Evolutionary conservation across 176 grass and related monocot genomes (phyloP).

Genomic region (Cymbopogon citratus): DNA sequence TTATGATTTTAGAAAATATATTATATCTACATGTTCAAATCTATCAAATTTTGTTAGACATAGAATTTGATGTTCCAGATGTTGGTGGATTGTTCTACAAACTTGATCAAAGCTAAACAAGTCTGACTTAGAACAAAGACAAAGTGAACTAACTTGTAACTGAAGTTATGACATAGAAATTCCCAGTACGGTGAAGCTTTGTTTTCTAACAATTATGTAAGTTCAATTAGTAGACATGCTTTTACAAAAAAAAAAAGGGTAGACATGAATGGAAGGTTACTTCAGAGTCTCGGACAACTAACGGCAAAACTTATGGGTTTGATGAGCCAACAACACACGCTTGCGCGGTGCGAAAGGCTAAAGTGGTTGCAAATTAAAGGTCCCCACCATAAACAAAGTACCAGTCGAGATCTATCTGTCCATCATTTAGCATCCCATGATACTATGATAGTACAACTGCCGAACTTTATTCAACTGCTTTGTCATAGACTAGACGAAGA

Average conservation of each 20-base stretch:
- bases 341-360: conserved; percentile 15
- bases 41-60: too few relatives aligned
- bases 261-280: not conserved
- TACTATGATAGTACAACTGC: not conserved
- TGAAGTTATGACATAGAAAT: not conserved
- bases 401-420: not conserved
- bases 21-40: too few relatives aligned
- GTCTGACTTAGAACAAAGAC: too few relatives aligned
- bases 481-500: not conserved
- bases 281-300: not conserved
- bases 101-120: too few relatives aligned
- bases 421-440: conserved; percentile 34
- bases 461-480: conserved; percentile 9
- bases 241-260: too few relatives aligned
- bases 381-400: conserved; percentile 1
- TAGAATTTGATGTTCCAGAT: too few relatives aligned
- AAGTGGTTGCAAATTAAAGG: conserved; percentile 2
- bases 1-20: too few relatives aligned
- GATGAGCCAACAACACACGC: conserved; percentile 3
- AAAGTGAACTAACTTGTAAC: too few relatives aligned
- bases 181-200: not conserved
- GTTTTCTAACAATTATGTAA: not conserved
- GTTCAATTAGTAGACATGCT: not conserved
- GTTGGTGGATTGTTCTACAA: too few relatives aligned
- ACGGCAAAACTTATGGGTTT: not conserved